Evolutionary conservation across 805 yeast genomes (phyloP).

Genomic region (Wickerhamiella slavikovae): DNA sequence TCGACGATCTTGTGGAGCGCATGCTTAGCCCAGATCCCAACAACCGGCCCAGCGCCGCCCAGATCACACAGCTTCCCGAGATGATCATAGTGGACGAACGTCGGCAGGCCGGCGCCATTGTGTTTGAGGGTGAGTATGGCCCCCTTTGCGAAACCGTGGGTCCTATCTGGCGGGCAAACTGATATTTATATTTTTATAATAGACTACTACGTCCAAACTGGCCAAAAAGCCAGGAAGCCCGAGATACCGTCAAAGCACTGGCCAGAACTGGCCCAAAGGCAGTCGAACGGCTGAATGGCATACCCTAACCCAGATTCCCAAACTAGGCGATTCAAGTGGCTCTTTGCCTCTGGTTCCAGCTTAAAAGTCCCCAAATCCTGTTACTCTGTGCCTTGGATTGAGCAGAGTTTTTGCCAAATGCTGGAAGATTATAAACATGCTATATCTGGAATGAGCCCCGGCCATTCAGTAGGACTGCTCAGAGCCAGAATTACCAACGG

Average conservation of each 20-base stretch:
- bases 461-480: conserved; percentile 38
- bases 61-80: conserved; percentile 51
- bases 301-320: too few relatives aligned
- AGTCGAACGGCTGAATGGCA: too few relatives aligned
- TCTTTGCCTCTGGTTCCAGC: too few relatives aligned
- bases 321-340: too few relatives aligned
- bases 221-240: too few relatives aligned
- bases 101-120: conserved; percentile 5
- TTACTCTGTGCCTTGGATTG: not conserved
- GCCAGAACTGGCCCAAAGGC: too few relatives aligned
- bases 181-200: too few relatives aligned
- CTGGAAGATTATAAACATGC: conserved; percentile 10
- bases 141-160: not conserved
- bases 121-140: conserved; percentile 4
- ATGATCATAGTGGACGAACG: conserved; percentile 18
- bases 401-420: not conserved
- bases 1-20: conserved; percentile 66
- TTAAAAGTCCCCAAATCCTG: too few relatives aligned
- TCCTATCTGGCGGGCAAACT: conserved; percentile 1
- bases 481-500: conserved; percentile 36
- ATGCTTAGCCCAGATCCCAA: conserved; percentile 76
- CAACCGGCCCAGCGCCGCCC: conserved; percentile 59
- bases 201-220: too few relatives aligned
- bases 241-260: too few relatives aligned
- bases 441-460: conserved; percentile 21